phyloP scores from a whole-genome alignment of 75 land plant species.

The Cunninghamia lanceolata region DNA sequence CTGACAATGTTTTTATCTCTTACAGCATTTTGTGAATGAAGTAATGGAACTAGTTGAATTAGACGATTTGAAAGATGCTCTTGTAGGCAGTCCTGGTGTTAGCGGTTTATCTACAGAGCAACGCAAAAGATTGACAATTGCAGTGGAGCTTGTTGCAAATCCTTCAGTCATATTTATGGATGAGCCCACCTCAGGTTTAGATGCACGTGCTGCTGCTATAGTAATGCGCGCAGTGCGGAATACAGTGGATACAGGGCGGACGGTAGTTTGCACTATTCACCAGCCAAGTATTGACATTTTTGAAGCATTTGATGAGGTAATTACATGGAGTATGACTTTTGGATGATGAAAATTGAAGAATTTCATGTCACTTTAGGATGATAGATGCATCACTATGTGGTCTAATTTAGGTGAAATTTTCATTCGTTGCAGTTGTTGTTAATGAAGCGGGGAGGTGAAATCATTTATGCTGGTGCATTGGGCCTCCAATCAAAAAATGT shows the following conservation, averaged over 20 bases:
- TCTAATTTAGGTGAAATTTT: not conserved
- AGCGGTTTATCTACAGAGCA: conserved; percentile 81
- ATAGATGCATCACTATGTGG: not conserved
- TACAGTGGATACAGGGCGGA: conserved; percentile 49
- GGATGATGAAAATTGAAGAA: conserved; percentile 2
- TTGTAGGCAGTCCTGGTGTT: conserved; percentile 78
- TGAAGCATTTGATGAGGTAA: conserved; percentile 45
- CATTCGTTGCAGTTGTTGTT: conserved; percentile 48
- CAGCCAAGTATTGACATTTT: conserved; percentile 23
- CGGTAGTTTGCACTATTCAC: conserved; percentile 39
- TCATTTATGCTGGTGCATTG: conserved; percentile 60
- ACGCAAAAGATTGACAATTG: conserved; percentile 57
- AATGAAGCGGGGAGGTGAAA: conserved; percentile 64
- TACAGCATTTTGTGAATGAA: conserved; percentile 77
- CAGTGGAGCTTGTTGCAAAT: conserved; percentile 64
- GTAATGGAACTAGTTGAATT: conserved; percentile 84
- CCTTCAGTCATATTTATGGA: conserved; percentile 18
- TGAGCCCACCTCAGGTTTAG: conserved; percentile 24
- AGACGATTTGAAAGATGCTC: conserved; percentile 37
- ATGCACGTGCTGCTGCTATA: conserved; percentile 27
- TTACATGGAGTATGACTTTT: conserved; percentile 2
- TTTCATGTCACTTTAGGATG: not conserved
- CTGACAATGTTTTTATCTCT: not conserved
- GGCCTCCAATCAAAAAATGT: conserved; percentile 51
- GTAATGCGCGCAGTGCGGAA: conserved; percentile 24